Evolutionary conservation across 192 early-diverging fungal species (phyloP).

Genomic region (Neocallimastix lanati): DNA sequence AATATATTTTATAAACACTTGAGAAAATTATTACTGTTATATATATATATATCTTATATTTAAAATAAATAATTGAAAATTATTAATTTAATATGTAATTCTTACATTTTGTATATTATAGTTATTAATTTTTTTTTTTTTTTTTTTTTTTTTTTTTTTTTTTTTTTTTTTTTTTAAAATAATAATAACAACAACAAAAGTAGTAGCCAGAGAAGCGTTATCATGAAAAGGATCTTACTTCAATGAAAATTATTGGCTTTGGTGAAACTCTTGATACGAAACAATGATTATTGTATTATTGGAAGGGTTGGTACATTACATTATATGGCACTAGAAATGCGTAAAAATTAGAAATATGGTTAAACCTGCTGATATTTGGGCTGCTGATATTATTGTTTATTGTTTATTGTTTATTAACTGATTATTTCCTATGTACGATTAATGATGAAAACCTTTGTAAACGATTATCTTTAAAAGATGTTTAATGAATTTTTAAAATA

Average conservation of each 20-base stretch:
- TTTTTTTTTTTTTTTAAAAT: no score
- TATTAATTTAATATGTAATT: no score
- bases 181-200: no score
- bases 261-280: neutral
- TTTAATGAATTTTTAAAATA: no score
- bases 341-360: neutral
- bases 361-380: conserved; percentile 2
- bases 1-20: no score
- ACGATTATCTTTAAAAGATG: neutral
- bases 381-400: neutral
- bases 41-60: no score
- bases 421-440: neutral
- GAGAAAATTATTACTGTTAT: no score
- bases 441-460: neutral
- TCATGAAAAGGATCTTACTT: neutral
- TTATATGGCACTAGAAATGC: conserved; percentile 1
- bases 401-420: conserved; percentile 1
- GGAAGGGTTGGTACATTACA: neutral
- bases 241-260: neutral
- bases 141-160: no score
- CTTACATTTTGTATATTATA: no score
- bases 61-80: no score
- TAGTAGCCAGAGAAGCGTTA: neutral
- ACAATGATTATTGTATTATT: neutral
- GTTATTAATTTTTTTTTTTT: no score